Evolutionary conservation across 441 rosid species (phyloP), one percentile per base, ranked within the genome.

Genomic region (Populus hybrid): DNA sequence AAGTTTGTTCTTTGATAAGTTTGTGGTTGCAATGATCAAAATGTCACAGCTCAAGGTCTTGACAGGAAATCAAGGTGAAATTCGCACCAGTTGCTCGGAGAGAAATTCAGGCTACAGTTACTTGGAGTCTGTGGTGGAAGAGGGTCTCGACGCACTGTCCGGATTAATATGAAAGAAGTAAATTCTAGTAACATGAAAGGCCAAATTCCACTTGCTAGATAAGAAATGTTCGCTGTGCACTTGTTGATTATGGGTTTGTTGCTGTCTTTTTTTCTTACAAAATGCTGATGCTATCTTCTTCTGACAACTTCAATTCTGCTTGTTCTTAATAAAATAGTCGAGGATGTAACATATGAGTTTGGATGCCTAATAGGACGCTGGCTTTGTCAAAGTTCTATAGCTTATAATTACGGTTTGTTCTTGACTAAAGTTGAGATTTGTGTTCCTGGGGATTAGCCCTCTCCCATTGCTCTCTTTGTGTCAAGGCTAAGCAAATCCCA

Each of bases 31-130:
- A 0, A 91, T 94, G 97, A 77, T 87, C 5, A 94, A 93, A 85
- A 92, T 94, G 98, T 82, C 94, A 5, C 97, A 92, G 75, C 19
- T 90, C 76, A 74, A 82, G 24, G 91, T 91, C n/a, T 79, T 92
- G 81, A 89, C 95, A 0, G 93, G 94, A 3, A 80, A 66, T 0
- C 76, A 84, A 14, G 98, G 98, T 4, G 95, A 94, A 79, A 83
- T 93, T 21, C 85, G 98, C 5, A 85, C 92, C 6, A 84, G 91
- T 74, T 94, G 97, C 76, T 90, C 94, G 0, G 83, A 87, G 1
- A 89, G 85, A 81, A 94, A 93, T 79, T 72, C 88, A 0, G 85
- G 85, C 12, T 85, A 69, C 35, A 38, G 66, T 0, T 80, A 69
- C 76, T 75, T 91, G 83, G 69, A 9, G 42, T 81, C 89, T 18